phyloP scores from a whole-genome alignment of 768 basidiomycete genomes.

The Suillus alpinus region DNA sequence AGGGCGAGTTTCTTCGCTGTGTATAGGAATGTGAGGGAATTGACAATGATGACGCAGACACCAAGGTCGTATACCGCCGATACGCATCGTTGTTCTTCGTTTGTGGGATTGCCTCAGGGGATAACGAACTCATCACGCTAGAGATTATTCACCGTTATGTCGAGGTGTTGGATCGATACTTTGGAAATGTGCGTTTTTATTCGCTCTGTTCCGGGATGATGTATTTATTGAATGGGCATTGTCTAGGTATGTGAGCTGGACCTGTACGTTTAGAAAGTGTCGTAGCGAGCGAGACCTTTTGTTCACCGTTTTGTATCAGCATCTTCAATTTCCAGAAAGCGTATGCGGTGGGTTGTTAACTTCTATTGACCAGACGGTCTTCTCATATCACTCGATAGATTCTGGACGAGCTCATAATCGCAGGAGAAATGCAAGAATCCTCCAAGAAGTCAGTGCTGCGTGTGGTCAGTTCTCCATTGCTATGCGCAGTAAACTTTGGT shows the following conservation, averaged over 20 bases:
- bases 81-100: constrained; percentile 97
- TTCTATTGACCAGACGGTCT: constrained; percentile 1
- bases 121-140: constrained; percentile 90
- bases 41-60: constrained; percentile 39
- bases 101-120: constrained; percentile 73
- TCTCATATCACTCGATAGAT: constrained; percentile 44
- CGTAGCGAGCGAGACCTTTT: neutral
- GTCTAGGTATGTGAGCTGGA: constrained; percentile 86
- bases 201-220: neutral
- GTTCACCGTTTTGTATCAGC: constrained; percentile 35
- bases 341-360: constrained; percentile 58
- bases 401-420: constrained; percentile 89
- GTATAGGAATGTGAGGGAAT: constrained; percentile 12
- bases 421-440: constrained; percentile 92
- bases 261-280: constrained; percentile 51
- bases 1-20: constrained; percentile 55
- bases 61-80: constrained; percentile 90
- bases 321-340: constrained; percentile 99
- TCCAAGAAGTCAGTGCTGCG: constrained; percentile 71
- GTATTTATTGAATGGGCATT: neutral
- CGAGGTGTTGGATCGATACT: constrained; percentile 74
- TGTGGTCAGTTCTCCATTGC: constrained; percentile 38
- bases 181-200: constrained; percentile 37
- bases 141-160: constrained; percentile 95
- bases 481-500: neutral